Conservation (phyloP, 306 rosid species). For the Benincasa hispida region DNA sequence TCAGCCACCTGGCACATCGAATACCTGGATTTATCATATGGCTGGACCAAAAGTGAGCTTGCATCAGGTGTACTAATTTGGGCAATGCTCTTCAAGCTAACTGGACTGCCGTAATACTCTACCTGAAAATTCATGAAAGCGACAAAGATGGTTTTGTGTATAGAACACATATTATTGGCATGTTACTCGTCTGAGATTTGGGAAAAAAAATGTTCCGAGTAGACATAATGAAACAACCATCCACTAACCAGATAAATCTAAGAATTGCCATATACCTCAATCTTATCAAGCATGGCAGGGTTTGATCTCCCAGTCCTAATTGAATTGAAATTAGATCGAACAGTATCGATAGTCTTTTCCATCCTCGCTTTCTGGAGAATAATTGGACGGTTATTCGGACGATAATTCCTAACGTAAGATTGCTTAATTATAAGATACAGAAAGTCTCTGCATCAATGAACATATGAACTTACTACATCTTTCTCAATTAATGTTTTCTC, state of each 20-base stretch:
- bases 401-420: not conserved
- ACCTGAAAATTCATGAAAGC: constrained; percentile 38
- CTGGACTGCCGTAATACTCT: constrained; percentile 91
- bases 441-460: not conserved
- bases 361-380: constrained; percentile 56
- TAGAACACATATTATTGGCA: not conserved
- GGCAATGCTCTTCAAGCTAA: constrained; percentile 89
- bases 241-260: not conserved
- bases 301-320: constrained; percentile 81
- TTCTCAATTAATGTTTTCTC: constrained; percentile 63
- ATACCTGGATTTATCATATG: constrained; percentile 94
- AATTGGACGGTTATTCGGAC: not conserved
- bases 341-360: constrained; percentile 74
- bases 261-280: constrained; percentile 37
- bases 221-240: not conserved
- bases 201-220: too few relatives aligned
- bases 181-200: not conserved
- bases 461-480: constrained; percentile 51
- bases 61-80: constrained; percentile 92
- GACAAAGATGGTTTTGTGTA: not conserved
- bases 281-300: constrained; percentile 88
- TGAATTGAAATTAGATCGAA: constrained; percentile 65
- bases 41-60: constrained; percentile 71
- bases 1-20: constrained; percentile 6
- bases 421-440: not conserved